Conservation (phyloP, 768 basidiomycete species). For the Collybiopsis confluens region DNA sequence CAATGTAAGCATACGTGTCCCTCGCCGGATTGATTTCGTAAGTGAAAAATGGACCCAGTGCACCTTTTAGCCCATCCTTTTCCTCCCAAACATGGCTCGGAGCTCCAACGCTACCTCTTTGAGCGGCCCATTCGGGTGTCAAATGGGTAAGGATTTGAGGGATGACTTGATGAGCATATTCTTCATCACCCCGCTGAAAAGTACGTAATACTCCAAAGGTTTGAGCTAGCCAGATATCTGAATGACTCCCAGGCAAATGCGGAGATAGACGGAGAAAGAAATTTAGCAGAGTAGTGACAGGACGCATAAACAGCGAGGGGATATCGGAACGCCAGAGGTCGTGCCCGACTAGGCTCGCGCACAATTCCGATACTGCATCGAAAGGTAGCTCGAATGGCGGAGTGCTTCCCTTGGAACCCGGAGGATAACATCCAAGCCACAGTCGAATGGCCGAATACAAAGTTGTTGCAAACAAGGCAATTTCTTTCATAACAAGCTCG, state of each 20-base stretch:
- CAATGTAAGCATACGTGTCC: conserved; percentile 25
- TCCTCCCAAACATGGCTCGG: conserved; percentile 41
- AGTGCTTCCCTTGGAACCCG: conserved; percentile 22
- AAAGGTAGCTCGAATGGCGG: conserved; percentile 67
- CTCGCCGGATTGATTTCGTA: conserved; percentile 37
- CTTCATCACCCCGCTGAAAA: conserved; percentile 75
- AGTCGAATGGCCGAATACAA: conserved; percentile 40
- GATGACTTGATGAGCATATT: conserved; percentile 40
- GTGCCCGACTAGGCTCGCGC: conserved; percentile 45
- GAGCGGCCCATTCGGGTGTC: conserved; percentile 36
- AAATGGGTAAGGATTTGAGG: conserved; percentile 33
- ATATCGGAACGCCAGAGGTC: conserved; percentile 37
- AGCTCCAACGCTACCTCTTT: conserved; percentile 25
- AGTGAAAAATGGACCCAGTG: conserved; percentile 58
- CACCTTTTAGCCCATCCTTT: conserved; percentile 37
- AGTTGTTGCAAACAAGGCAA: not conserved
- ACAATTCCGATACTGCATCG: conserved; percentile 46
- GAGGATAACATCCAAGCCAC: conserved; percentile 60
- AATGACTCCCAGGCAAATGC: conserved; percentile 48
- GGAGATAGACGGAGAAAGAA: conserved; percentile 58
- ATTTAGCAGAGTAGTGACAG: conserved; percentile 50
- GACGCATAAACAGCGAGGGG: conserved; percentile 32
- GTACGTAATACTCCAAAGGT: conserved; percentile 51
- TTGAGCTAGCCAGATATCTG: conserved; percentile 64
- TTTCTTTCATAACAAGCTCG: not conserved